Percentiles rank a stretch among this genome's conserved stretches.
Evolutionary conservation across 768 basidiomycete species (phyloP).

Genomic region (Rhizopogon roseolus): DNA sequence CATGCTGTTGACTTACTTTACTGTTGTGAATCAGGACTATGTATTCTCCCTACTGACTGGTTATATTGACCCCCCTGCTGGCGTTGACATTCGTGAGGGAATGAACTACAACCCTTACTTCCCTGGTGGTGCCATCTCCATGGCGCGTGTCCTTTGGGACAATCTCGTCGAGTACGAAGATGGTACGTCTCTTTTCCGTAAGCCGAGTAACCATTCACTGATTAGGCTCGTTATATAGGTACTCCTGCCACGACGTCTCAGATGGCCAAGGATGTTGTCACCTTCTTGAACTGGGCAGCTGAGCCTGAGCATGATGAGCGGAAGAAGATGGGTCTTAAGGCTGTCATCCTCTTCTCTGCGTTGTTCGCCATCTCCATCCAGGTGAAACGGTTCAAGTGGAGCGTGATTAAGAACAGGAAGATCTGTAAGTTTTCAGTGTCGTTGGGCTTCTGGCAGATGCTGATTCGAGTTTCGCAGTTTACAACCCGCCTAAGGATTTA

Average conservation of each 20-base stretch:
- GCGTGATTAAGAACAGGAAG: conserved; percentile 88
- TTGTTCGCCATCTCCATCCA: conserved; percentile 79
- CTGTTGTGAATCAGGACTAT: conserved; percentile 65
- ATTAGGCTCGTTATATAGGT: conserved; percentile 37
- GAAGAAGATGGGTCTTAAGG: conserved; percentile 96
- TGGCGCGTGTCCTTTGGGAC: conserved; percentile 96
- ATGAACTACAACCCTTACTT: conserved; percentile 99
- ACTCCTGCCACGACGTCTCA: conserved; percentile 96
- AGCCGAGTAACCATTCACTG: background rate
- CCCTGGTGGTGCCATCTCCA: conserved; percentile 97
- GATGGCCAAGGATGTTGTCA: conserved; percentile 98
- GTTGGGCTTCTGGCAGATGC: conserved; percentile 4
- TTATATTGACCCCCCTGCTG: conserved; percentile 94
- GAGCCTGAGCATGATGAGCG: conserved; percentile 98
- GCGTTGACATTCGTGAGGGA: conserved; percentile 90
- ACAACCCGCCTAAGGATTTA: conserved; percentile 33
- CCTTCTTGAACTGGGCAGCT: conserved; percentile 94
- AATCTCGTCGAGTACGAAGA: conserved; percentile 96
- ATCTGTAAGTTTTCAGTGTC: conserved; percentile 53
- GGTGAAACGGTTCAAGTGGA: conserved; percentile 96
- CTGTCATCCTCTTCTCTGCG: conserved; percentile 87
- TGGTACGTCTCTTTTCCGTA: conserved; percentile 41
- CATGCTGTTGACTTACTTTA: conserved; percentile 3
- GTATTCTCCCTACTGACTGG: conserved; percentile 96
- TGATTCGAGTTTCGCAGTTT: conserved; percentile 22